Conservation (phyloP, 1,284 basidiomycete genomes). For the Rhodotorula sp. region DNA sequence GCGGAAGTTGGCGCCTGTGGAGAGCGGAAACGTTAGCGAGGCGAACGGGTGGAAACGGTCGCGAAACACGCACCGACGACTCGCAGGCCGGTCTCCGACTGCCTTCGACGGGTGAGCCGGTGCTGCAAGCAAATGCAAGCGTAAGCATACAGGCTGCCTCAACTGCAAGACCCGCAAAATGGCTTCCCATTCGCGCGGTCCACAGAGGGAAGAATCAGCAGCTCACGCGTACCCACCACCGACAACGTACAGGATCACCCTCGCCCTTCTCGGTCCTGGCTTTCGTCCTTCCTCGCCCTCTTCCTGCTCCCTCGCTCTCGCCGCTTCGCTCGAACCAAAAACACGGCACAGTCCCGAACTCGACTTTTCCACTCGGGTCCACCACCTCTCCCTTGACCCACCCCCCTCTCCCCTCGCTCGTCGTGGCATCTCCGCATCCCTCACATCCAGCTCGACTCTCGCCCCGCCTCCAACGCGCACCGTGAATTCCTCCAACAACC, state of each 20-base stretch:
- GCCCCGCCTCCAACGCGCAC: constrained; percentile 11
- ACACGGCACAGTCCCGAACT: constrained; percentile 26
- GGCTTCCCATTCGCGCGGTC: too few species aligned
- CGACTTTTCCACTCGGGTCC: constrained; percentile 25
- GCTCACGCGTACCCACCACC: constrained; percentile 39
- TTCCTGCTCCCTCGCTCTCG: too few species aligned
- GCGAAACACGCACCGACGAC: constrained; percentile 20
- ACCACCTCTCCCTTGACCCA: constrained; percentile 32
- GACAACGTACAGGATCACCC: constrained; percentile 39
- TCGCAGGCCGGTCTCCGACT: constrained; percentile 27
- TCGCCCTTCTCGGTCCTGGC: constrained; percentile 6
- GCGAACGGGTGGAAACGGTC: neutral
- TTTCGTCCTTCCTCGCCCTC: neutral
- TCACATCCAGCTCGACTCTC: neutral
- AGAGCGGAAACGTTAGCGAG: neutral
- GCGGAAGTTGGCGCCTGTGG: constrained; percentile 40
- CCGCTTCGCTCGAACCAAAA: constrained; percentile 40
- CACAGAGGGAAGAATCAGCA: neutral
- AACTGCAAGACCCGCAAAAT: neutral
- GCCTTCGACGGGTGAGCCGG: constrained; percentile 37
- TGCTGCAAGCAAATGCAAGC: neutral
- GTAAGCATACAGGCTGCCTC: neutral
- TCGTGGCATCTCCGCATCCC: neutral
- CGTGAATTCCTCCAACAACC: constrained; percentile 15
- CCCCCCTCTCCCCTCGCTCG: neutral